Base-by-base conservation (phyloP, 2,329 filamentous ascomycete species). In the Nothophaeocryptopus gaeumannii region DNA sequence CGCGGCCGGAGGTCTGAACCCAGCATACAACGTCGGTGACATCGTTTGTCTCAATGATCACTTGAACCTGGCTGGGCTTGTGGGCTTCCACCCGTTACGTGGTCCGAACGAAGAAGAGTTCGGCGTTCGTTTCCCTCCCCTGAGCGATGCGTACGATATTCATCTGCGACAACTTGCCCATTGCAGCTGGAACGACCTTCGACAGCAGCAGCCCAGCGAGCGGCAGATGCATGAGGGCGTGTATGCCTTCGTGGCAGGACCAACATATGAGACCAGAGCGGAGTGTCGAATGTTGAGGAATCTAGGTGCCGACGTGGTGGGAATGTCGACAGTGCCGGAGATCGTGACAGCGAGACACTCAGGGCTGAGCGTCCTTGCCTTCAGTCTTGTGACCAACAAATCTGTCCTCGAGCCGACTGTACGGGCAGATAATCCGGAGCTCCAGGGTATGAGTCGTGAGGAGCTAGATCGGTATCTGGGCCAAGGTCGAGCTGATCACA, bases 301-400 rank as follows among this genome's bases (percentile, higher is more conserved):
- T 40, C 67, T 85, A 5, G 82, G 83, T 5, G 82, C 81, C n/a
- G 83, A 86, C 61, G 71, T 85, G n/a, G 83, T 86, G 2, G 83
- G 83, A 11, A 86, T 86, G 83, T 84, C 80, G 30, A 86, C 83
- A 0, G 82, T 86, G 26, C 83, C 83, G 7, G 83, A 86, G 62
- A 83, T 85, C 45, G 77, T 86, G 42, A 80, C 83, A 12, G 83
- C 83, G 30, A 74, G 83, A 55, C 83, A 86, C 64, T 77, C 74
- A 46, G 80, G 78, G n/a, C 76, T 86, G 58, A 72, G 78, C 26
- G 79, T 86, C 5, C 69, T 86, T 33, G 83, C 81, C 5, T 78
- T 86, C 62, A 85, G 82, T 62, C 67, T 86, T 40, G 82, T 86
- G 15, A 86, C 83, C 12, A 86, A 86, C 66, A 79, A 75, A 20